Percentiles rank a stretch among this genome's conserved stretches.
Conservation (phyloP, 768 basidiomycete species). For the Kwoniella mangroviensis region DNA sequence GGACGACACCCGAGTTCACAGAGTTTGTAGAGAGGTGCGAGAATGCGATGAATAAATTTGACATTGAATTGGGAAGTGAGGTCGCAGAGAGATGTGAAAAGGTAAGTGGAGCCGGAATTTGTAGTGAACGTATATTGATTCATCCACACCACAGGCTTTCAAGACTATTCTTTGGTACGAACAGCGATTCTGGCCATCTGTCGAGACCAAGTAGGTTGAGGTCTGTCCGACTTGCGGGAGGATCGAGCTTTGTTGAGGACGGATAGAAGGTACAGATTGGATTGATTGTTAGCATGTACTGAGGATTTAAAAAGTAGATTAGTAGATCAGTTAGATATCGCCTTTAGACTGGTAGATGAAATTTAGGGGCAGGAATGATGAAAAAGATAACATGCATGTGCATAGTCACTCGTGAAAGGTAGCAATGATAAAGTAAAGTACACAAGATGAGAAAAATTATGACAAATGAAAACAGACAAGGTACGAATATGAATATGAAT, state of each 20-base stretch:
- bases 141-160: constrained; percentile 22
- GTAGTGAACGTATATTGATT: not conserved
- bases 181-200: constrained; percentile 38
- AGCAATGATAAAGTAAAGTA: not conserved
- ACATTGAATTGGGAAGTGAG: constrained; percentile 21
- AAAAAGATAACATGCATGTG: not conserved
- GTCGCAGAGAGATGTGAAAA: constrained; percentile 25
- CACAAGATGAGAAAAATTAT: not conserved
- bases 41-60: constrained; percentile 53
- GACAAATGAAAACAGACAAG: not conserved
- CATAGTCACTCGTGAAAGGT: not conserved
- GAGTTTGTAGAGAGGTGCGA: constrained; percentile 49
- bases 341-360: too few relatives aligned
- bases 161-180: constrained; percentile 28
- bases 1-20: constrained; percentile 61
- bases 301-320: too few relatives aligned
- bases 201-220: not conserved
- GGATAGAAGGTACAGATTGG: too few relatives aligned
- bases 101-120: constrained; percentile 15
- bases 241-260: not conserved
- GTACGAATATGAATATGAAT: not conserved
- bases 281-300: not conserved
- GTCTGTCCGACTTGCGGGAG: too few relatives aligned
- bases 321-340: too few relatives aligned
- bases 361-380: not conserved